Base-by-base conservation (phyloP, 306 rosid species). In the Sesbania bispinosa region DNA sequence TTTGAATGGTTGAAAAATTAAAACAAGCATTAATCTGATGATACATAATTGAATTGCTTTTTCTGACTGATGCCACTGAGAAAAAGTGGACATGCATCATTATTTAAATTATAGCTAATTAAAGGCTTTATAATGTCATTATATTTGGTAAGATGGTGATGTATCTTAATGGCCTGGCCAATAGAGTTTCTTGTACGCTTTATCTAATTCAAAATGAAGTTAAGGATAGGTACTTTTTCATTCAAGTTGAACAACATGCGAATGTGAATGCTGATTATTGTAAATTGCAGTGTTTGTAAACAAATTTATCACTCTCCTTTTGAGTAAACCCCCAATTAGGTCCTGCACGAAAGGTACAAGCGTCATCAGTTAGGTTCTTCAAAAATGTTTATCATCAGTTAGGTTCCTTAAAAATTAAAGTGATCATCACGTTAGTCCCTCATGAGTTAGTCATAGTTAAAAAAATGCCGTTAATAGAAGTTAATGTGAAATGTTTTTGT, bases 21-120 rank as follows among this genome's bases (percentile, higher is more conserved):
- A n/a, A n/a, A n/a, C 81, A 32, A 61, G 39, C 2, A 16, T 71
- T 70, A 62, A 62, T 71, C 24, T 21, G 61, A 78, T 71, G 62
- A 33, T 63, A 64, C 18, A 77, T 77, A 41, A 78, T 78, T 78
- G 71, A 69, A 10, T 77, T 77, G 39, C 33, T 51, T 62, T 61
- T 39, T 51, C 15, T 42, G 4, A 48, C 51, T n/a, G 55, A 70
- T 62, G 73, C 13, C 52, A 30, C 27, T 51, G 29, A 70, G 24
- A 33, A 45, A 41, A 63, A 71, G 74, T 63, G 18, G 39, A 43
- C 16, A 29, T 69, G n/a, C n/a, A n/a, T n/a, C 7, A 29, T 58
- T 36, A 19, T 15, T 32, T 29, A 57, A 18, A 75, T 46, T 21
- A 46, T 66, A 57, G 46, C 26, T n/a, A n/a, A n/a, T n/a, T n/a